Evolutionary conservation across 352 stramenopile species (phyloP).

Genomic region (Pythium periplocum): DNA sequence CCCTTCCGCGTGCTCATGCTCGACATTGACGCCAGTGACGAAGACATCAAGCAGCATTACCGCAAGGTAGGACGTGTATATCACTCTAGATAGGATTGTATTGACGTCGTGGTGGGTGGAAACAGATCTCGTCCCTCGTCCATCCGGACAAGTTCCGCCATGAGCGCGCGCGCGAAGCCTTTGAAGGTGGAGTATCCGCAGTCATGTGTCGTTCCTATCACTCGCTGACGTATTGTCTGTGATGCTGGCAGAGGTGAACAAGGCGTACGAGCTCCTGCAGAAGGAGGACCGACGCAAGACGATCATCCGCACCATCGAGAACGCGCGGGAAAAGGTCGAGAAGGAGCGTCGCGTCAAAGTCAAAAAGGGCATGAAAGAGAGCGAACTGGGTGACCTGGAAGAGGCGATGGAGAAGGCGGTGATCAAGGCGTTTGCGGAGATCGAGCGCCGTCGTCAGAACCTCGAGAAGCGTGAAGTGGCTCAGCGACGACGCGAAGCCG

Average conservation of each 20-base stretch:
- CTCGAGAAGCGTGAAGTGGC: conserved; percentile 66
- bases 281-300: conserved; percentile 83
- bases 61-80: conserved; percentile 45
- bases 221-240: too few species aligned
- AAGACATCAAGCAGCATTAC: conserved; percentile 90
- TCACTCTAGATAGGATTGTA: neutral
- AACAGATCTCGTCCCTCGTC: conserved; percentile 81
- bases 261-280: conserved; percentile 79
- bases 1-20: conserved; percentile 87
- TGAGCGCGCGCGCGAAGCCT: conserved; percentile 71
- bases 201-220: too few species aligned
- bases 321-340: conserved; percentile 52
- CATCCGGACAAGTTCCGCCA: conserved; percentile 83
- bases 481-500: conserved; percentile 62
- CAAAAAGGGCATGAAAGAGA: conserved; percentile 80
- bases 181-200: conserved; percentile 51
- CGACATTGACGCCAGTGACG: conserved; percentile 75
- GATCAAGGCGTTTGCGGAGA: conserved; percentile 79
- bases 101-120: conserved; percentile 3
- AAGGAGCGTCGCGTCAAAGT: conserved; percentile 71
- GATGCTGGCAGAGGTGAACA: conserved; percentile 62
- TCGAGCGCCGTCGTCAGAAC: conserved; percentile 72
- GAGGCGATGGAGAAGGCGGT: conserved; percentile 72
- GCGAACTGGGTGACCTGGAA: conserved; percentile 51
- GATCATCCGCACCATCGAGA: conserved; percentile 76